Conservation (phyloP, 148 eudicot species). For the Fallopia convolvulus region DNA sequence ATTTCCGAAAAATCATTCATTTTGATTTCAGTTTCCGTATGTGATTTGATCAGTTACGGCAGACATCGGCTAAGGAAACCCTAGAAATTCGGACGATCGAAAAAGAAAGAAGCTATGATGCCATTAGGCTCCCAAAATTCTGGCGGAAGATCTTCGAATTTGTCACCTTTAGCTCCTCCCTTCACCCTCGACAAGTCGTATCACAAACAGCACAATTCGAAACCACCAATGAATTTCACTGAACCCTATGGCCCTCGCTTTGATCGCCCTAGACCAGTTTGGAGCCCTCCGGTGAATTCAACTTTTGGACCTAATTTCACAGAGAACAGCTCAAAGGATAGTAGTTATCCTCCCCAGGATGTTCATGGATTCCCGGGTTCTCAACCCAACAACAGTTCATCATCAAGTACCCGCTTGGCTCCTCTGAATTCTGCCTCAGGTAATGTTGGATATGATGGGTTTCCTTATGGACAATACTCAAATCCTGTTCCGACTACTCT, state of each 20-base stretch:
- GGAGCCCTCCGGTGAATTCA: conserved; percentile 42
- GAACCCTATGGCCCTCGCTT: conserved; percentile 36
- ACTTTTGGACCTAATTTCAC: conserved; percentile 28
- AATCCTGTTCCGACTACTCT: conserved; percentile 16
- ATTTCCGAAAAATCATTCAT: background rate
- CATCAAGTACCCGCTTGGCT: conserved; percentile 22
- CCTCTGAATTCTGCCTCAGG: conserved; percentile 20
- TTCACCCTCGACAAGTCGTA: conserved; percentile 60
- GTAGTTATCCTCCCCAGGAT: background rate
- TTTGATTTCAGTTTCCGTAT: background rate
- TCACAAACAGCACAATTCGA: conserved; percentile 40
- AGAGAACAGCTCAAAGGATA: conserved; percentile 22
- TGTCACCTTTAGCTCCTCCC: conserved; percentile 86
- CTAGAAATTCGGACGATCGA: background rate
- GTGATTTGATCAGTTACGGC: conserved; percentile 1
- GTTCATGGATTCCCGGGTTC: conserved; percentile 29
- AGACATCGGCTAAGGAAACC: background rate
- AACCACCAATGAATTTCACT: conserved; percentile 28
- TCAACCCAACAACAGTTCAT: conserved; percentile 18
- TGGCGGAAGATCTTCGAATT: conserved; percentile 53
- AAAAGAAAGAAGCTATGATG: conserved; percentile 4
- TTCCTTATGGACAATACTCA: conserved; percentile 33
- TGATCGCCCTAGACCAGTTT: conserved; percentile 32
- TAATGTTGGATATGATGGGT: conserved; percentile 20
- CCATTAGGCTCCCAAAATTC: conserved; percentile 23